A percentile compares a stretch with the other conserved stretches of the same genome.
These are phyloP conservation scores for Fusarium sp. DNA, from an alignment of 2,329 filamentous ascomycete genomes.

Conservation along the genomic window DNA sequence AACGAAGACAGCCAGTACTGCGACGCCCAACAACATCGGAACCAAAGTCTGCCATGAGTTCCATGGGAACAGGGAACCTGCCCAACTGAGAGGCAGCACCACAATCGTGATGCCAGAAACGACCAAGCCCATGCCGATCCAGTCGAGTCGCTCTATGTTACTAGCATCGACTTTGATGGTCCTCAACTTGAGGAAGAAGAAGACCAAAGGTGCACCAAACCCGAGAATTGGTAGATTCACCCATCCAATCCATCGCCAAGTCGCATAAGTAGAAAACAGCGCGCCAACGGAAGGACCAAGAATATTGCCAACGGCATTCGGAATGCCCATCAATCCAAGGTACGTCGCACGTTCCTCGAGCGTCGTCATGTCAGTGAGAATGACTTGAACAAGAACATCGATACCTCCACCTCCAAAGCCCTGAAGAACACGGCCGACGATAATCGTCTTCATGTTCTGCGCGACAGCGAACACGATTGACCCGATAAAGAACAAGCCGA, in stretches of 20 bases:
- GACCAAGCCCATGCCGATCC: conserved; percentile 16
- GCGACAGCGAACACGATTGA: conserved; percentile 21
- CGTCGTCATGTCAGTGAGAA: conserved; percentile 19
- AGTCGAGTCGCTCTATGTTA: conserved; percentile 20
- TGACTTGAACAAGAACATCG: conserved; percentile 15
- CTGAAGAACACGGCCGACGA: conserved; percentile 16
- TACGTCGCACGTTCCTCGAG: conserved; percentile 13
- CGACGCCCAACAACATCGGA: conserved; percentile 6
- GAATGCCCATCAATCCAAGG: conserved; percentile 13
- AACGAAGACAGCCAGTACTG: not conserved
- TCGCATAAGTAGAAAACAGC: conserved; percentile 6
- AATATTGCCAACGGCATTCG: conserved; percentile 16
- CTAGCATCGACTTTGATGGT: not conserved
- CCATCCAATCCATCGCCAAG: conserved; percentile 27
- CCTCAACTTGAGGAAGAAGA: conserved; percentile 19
- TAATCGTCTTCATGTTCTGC: conserved; percentile 11
- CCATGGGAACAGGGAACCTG: conserved; percentile 20
- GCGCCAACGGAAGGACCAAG: conserved; percentile 7
- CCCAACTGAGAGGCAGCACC: conserved; percentile 21
- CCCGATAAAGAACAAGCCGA: conserved; percentile 5
- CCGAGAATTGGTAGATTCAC: conserved; percentile 16
- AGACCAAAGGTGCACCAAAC: conserved; percentile 8
- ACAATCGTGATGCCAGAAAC: conserved; percentile 16
- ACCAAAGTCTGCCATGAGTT: conserved; percentile 14
- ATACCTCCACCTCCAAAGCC: conserved; percentile 21